Evolutionary conservation across 2,329 filamentous ascomycete genomes (phyloP), one percentile per base, ranked within the genome.

Genomic region (Aspergillus fumigatus): DNA sequence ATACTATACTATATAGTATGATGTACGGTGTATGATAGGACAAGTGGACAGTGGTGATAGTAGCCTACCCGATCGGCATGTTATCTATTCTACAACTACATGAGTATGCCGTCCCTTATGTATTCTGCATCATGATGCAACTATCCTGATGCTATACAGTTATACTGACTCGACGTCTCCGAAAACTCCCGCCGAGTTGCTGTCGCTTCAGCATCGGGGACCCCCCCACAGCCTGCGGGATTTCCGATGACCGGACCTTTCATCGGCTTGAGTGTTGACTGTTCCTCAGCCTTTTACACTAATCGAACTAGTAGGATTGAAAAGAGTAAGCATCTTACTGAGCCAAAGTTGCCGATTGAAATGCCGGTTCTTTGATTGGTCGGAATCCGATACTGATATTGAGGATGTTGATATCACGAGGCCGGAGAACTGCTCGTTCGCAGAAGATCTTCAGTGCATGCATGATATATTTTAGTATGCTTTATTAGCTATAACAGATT

Each of bases 211-310:
- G 19, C 43, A 50, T 45, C 53, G 49, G 52, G n/a, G n/a, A n/a
- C n/a, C 25, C 9, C 14, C 21, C 40, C 54, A 52, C 54, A 32
- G 38, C 6, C 21, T 4, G 14, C 23, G 8, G 21, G 48, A 49
- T n/a, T 27, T 38, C 54, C 54, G 53, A 55, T 32, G 48, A 51
- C 53, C 53, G 53, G 53, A 50, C 43, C 10, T 50, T 54, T 43
- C 23, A 50, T 50, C 52, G 52, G 52, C 25, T 49, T 21, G 8
- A 29, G 27, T 29, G 1, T 29, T 19, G 17, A 43, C 40, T 43
- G 14, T 5, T 38, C 8, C 14, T 38, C 17, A 17, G 7, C 25
- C 5, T 3, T 35, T 35, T 38, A 38, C 21, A 11, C 7, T 21
- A 19, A 10, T 2, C 3, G n/a, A 19, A 10, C 2, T 7, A 19